phyloP scores from a whole-genome alignment of 331 rosid species.

The Dryas integrifolia region DNA sequence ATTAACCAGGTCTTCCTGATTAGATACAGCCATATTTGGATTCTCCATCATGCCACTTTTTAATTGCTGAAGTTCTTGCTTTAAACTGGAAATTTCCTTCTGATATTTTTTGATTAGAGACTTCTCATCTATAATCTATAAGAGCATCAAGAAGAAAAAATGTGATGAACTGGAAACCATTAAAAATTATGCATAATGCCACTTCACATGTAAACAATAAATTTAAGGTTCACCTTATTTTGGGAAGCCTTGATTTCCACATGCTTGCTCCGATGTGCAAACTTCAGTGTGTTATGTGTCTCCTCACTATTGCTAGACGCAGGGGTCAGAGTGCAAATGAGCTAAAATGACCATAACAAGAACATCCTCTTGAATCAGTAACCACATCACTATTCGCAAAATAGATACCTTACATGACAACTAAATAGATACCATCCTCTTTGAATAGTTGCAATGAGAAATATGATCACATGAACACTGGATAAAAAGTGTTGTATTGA shows the following conservation, averaged over 20 bases:
- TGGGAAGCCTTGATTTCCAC: constrained; percentile 55
- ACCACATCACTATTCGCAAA: not conserved
- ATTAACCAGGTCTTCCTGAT: constrained; percentile 74
- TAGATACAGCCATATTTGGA: constrained; percentile 53
- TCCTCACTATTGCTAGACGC: constrained; percentile 57
- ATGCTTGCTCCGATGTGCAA: constrained; percentile 53
- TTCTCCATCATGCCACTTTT: constrained; percentile 51
- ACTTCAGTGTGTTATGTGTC: constrained; percentile 53
- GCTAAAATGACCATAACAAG: constrained; percentile 27
- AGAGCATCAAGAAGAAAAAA: not conserved
- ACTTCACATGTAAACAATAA: not conserved
- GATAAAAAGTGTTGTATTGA: constrained; percentile 3
- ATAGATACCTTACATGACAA: not conserved
- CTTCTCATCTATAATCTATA: constrained; percentile 52
- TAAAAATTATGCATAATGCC: not conserved
- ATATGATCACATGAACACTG: constrained; percentile 1
- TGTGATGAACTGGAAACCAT: not conserved
- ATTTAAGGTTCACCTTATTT: constrained; percentile 38
- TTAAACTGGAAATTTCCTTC: constrained; percentile 50
- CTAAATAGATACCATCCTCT: no score
- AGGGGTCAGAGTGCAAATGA: constrained; percentile 53
- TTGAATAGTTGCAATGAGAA: constrained; percentile 8
- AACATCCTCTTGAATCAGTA: constrained; percentile 17
- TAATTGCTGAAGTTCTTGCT: constrained; percentile 52
- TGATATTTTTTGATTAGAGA: constrained; percentile 55